Evolutionary conservation across 495 filamentous ascomycete genomes (phyloP).

Genomic region (Jackrogersella minutella): DNA sequence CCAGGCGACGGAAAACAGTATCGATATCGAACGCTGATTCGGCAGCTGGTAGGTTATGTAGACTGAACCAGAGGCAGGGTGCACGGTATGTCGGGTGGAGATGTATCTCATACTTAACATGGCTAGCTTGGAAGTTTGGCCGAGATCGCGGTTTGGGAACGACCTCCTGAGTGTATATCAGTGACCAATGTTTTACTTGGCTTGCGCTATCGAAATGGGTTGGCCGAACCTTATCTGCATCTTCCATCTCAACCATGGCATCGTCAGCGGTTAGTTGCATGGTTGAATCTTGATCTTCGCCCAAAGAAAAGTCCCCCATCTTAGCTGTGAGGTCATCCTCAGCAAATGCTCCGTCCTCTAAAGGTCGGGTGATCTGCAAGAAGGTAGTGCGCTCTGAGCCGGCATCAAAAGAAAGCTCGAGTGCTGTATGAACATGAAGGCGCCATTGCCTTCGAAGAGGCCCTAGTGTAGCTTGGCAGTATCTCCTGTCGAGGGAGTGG

Average conservation of each 20-base stretch:
- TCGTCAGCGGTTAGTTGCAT: constrained; percentile 33
- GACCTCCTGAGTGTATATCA: constrained; percentile 49
- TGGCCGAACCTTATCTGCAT: constrained; percentile 54
- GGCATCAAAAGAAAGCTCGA: constrained; percentile 43
- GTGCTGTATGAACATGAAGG: constrained; percentile 47
- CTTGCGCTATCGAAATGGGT: constrained; percentile 29
- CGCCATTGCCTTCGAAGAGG: constrained; percentile 54
- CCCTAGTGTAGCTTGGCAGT: constrained; percentile 59
- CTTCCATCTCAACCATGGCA: constrained; percentile 56
- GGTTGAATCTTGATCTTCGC: neutral
- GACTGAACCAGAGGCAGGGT: constrained; percentile 66
- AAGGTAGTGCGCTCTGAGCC: constrained; percentile 51
- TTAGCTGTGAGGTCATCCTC: constrained; percentile 52
- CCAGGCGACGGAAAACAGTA: constrained; percentile 71
- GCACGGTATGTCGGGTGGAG: constrained; percentile 64
- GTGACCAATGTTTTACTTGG: constrained; percentile 41
- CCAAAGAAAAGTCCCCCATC: constrained; percentile 50
- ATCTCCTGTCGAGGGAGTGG: constrained; percentile 63
- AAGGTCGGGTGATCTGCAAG: constrained; percentile 56
- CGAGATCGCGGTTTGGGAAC: constrained; percentile 28
- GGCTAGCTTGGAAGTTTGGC: constrained; percentile 55
- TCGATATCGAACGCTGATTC: constrained; percentile 63
- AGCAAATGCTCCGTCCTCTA: constrained; percentile 50
- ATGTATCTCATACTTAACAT: constrained; percentile 69
- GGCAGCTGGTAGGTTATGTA: constrained; percentile 55